Evolutionary conservation across 73 alveolate species (phyloP), one percentile per base, ranked within the genome.

Genomic region (Blepharisma japonicum): DNA sequence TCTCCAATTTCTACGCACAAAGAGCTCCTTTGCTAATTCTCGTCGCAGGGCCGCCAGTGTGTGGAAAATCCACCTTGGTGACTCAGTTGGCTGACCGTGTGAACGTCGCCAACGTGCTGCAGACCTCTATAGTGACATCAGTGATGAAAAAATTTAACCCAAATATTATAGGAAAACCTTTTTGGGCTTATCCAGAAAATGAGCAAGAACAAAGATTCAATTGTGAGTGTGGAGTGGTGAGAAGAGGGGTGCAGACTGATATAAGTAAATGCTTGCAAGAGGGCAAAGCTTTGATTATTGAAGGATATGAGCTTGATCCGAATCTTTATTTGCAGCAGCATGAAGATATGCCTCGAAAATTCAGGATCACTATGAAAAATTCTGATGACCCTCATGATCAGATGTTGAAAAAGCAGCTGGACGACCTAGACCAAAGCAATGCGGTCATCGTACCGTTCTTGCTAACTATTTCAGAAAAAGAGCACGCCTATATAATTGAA

Each of bases 11-110:
- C 23, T 53, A 53, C 23, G 68, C 18, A 53, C 18, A 53, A 20
- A 53, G 68, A 53, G 68, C 23, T 53, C 68, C 68, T 53, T 53
- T 53, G 68, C 23, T 53, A 0, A 20, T 53, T 53, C 68, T 53
- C 32, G 68, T 53, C 23, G 23, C 68, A 53, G 68, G 68, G 23
- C 23, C 32, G 2, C 68, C 68, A n/a, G 68, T 53, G 68, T n/a
- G 18, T 20, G 68, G 68, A 3, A 53, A 53, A 53, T 53, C 68
- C 2, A 53, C 32, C 32, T 20, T 53, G 18, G 68, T 53, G 18
- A 53, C 68, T 0, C 23, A 53, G 23, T 3, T 53, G 23, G 68
- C 68, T 53, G 18, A 53, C 18, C 23, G 18, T n/a, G 68, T 53
- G 23, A 53, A 53, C 3, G 23, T 53, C 23, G 32, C 68, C 0